Base-by-base conservation (phyloP, 441 rosid species). In the Lepidium campestre region DNA sequence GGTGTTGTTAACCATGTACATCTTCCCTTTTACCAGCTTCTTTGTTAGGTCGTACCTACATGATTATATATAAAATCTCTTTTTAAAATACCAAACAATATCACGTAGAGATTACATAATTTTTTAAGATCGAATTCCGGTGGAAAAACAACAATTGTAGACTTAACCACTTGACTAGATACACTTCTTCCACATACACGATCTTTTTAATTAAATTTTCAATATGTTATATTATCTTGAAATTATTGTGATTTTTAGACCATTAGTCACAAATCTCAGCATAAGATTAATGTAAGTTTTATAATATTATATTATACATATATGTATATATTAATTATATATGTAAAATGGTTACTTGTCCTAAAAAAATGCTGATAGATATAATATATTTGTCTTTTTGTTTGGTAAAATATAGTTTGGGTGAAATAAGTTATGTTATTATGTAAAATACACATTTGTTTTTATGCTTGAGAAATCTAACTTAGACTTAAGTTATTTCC, bases 1-100 rank as follows among this genome's bases (percentile, higher is more conserved):
- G 62, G 71, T 50, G 63, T 64, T 44, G 37, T 11, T 37, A 46
- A 62, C 36, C 19, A 69, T 27, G 13, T 45, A 57, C n/a, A n/a
- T 37, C 5, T 57, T 31, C 60, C 34, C 59, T 10, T 39, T 58
- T 29, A 36, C 13, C 22, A 39, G 7, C 31, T 55, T 55, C 10
- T 13, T 55, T 11, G 14, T 19, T 19, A 62, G 49, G 70, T 37
- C 49, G 55, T 37, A 37, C 40, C 27, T 36, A 47, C 42, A 55
- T 45, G 59, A 27, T 37, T 61, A 59, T n/a, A n/a, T n/a, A n/a
- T n/a, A n/a, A n/a, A n/a, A n/a, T n/a, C n/a, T n/a, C n/a, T n/a
- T n/a, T n/a, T n/a, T n/a, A n/a, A n/a, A n/a, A n/a, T n/a, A n/a
- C n/a, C n/a, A n/a, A n/a, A n/a, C n/a, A n/a, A n/a, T n/a, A n/a